Percentiles rank a stretch among this genome's conserved stretches.
Evolutionary conservation across 192 early-diverging fungal genomes (phyloP).

Genomic region (Chytriomyces sp.): DNA sequence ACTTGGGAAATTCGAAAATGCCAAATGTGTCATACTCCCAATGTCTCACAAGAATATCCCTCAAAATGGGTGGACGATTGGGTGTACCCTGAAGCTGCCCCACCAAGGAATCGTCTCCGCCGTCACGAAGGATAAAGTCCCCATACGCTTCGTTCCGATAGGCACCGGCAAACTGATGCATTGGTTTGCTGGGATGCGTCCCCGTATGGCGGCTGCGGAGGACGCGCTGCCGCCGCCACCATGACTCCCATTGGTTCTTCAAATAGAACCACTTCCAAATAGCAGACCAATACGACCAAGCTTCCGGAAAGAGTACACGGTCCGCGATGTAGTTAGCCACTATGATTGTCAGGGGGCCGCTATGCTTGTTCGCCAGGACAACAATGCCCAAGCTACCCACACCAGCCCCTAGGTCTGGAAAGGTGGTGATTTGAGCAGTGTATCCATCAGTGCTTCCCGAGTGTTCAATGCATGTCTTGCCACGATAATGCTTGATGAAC

Average conservation of each 20-base stretch:
- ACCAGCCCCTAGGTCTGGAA: constrained; percentile 11
- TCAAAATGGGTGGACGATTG: too few relatives aligned
- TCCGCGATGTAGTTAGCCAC: background rate
- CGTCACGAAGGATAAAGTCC: background rate
- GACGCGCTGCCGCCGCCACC: background rate
- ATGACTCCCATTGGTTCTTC: background rate
- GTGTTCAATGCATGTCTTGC: constrained; percentile 1
- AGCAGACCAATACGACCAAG: background rate
- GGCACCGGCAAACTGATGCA: background rate
- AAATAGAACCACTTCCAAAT: background rate
- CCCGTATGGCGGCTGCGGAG: background rate
- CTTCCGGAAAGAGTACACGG: background rate
- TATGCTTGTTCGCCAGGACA: constrained; percentile 15
- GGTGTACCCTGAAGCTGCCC: background rate
- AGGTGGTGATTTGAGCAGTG: background rate
- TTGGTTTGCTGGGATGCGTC: background rate
- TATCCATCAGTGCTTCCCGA: constrained; percentile 19
- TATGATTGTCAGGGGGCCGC: background rate
- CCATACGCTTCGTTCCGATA: background rate
- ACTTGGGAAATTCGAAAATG: background rate
- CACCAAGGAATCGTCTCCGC: background rate
- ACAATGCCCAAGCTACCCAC: constrained; percentile 3
- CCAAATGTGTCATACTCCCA: constrained; percentile 20
- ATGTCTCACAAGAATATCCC: background rate
- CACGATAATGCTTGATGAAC: constrained; percentile 1